Base-by-base conservation (phyloP, 2,329 filamentous ascomycete genomes). In the Orbilia quercus region DNA sequence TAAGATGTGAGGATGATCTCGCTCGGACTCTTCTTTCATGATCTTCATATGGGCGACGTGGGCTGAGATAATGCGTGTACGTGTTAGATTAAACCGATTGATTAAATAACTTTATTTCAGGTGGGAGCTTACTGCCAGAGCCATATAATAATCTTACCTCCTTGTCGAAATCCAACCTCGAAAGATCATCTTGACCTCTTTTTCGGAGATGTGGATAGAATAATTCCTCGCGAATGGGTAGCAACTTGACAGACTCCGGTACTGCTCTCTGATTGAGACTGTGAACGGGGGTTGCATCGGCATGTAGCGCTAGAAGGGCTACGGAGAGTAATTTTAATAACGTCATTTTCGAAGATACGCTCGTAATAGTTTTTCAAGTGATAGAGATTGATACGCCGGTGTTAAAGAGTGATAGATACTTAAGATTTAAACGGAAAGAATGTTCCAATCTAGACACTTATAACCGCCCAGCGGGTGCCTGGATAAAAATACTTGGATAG, bases 1-100 rank as follows among this genome's bases (percentile, higher is more conserved):
- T 34, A 63, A n/a, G 3, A 71, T 51, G 20, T 63, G 22, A 1
- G 66, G 66, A 34, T 63, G 57, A 5, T 58, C 20, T 22, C 45
- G 55, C 2, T 62, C 34, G 1, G 58, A 36, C 3, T 40, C 12
- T 6, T 62, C 31, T 25, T 55, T 34, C 14, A 18, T 16, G 7
- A 70, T 50, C 11, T 48, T 70, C 12, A 70, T 14, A 5, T 62
- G 14, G 0, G 57, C 57, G 11, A 60, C 5, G 7, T 57, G 65
- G n/a, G 25, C 50, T 40, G 40, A 38, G 7, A 58, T 22, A 44
- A 25, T 23, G n/a, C n/a, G n/a, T n/a, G n/a, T n/a, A n/a, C n/a
- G n/a, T n/a, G 18, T 62, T 50, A 36, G 22, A 28, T 42, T 18
- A 11, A 20, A 38, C 20, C n/a, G n/a, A n/a, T 20, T 6, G 23